Evolutionary conservation across 441 rosid genomes (phyloP).

Genomic region (Croton setiger): DNA sequence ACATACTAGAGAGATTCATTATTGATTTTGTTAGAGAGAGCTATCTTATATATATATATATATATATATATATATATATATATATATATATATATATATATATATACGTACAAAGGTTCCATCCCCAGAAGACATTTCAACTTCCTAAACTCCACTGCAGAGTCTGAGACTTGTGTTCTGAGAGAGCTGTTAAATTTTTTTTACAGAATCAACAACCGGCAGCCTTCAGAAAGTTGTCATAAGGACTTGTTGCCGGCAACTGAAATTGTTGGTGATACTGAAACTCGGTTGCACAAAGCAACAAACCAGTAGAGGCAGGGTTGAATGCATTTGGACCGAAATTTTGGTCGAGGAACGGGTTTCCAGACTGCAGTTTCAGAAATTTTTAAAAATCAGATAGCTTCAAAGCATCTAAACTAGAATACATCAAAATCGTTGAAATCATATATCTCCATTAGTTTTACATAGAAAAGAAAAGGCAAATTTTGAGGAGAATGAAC

Average conservation of each 20-base stretch:
- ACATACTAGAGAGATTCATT: too few relatives aligned
- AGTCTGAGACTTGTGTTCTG: not conserved
- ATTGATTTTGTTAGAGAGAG: too few relatives aligned
- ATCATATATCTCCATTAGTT: too few relatives aligned
- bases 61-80: too few relatives aligned
- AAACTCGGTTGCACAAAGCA: conserved; percentile 46
- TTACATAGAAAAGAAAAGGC: too few relatives aligned
- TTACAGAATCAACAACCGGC: conserved; percentile 54
- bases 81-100: too few relatives aligned
- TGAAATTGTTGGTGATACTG: conserved; percentile 51
- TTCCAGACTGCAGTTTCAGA: conserved; percentile 43
- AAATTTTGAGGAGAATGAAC: not conserved
- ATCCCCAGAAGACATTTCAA: too few relatives aligned
- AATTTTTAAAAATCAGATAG: conserved; percentile 6
- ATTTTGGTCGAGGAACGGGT: conserved; percentile 52
- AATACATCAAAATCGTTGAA: too few relatives aligned
- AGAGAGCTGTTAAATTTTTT: not conserved
- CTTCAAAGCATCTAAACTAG: not conserved
- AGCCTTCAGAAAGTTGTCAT: conserved; percentile 66
- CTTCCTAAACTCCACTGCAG: not conserved
- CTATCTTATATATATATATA: too few relatives aligned
- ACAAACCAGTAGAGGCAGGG: conserved; percentile 24
- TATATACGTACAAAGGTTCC: too few relatives aligned
- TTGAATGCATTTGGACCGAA: conserved; percentile 23
- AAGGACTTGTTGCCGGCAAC: conserved; percentile 74